Evolutionary conservation across 1,284 basidiomycete species (phyloP).

Genomic region (Athelia sp.): DNA sequence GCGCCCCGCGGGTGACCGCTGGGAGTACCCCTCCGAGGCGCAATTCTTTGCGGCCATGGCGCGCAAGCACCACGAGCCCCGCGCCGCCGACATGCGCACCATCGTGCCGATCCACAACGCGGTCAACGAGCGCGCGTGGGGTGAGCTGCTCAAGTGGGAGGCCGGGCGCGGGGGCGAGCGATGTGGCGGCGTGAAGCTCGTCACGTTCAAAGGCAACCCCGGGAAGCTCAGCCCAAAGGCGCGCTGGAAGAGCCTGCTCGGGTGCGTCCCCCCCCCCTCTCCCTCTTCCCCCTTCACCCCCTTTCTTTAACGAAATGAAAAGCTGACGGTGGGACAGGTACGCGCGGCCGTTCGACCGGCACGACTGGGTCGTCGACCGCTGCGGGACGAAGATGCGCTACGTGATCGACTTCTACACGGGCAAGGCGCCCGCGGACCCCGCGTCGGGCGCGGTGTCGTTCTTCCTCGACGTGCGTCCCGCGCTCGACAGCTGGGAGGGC

Average conservation of each 20-base stretch:
- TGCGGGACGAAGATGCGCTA: conserved; percentile 88
- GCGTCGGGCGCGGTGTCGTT: conserved; percentile 65
- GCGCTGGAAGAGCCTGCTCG: conserved; percentile 76
- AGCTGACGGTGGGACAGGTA: too few species aligned
- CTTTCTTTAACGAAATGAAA: too few species aligned
- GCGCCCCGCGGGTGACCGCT: conserved; percentile 63
- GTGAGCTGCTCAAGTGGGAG: conserved; percentile 90
- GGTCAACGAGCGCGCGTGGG: conserved; percentile 97
- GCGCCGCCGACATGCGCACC: conserved; percentile 85
- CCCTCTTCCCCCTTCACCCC: too few species aligned
- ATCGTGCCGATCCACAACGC: conserved; percentile 99
- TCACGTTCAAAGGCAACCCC: conserved; percentile 83
- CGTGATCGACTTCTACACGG: conserved; percentile 98
- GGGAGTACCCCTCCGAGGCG: conserved; percentile 98
- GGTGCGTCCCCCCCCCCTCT: too few species aligned
- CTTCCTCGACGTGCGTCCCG: conserved; percentile 92
- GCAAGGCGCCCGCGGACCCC: conserved; percentile 40
- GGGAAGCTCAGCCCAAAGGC: conserved; percentile 78
- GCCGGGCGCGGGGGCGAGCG: conserved; percentile 67
- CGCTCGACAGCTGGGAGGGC: conserved; percentile 88
- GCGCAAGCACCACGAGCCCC: conserved; percentile 86
- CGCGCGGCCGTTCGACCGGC: conserved; percentile 91
- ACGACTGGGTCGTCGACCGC: conserved; percentile 96
- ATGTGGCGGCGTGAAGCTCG: conserved; percentile 81
- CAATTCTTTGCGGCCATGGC: conserved; percentile 97